Percentiles rank a stretch among this genome's conserved stretches.
Evolutionary conservation across 345 rosid genomes (phyloP).

Genomic region (Eucalyptus leucophloia): DNA sequence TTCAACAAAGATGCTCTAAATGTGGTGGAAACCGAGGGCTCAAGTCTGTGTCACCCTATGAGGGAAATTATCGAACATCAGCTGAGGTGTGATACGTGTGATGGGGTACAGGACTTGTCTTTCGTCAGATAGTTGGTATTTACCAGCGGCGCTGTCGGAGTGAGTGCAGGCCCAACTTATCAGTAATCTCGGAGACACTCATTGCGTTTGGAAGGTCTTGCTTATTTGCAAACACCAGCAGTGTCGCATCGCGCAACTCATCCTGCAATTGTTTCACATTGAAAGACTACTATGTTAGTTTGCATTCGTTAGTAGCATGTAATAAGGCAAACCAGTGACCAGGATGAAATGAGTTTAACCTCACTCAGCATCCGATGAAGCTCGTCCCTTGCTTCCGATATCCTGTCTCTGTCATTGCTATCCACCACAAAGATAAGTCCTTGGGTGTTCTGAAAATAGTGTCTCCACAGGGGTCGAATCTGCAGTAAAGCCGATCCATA

Average conservation of each 20-base stretch:
- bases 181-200: conserved; percentile 49
- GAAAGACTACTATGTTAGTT: neutral
- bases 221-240: conserved; percentile 66
- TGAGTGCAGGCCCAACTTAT: conserved; percentile 53
- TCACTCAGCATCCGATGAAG: conserved; percentile 54
- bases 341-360: conserved; percentile 3
- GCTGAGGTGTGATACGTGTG: neutral
- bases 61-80: neutral
- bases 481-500: neutral
- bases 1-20: neutral
- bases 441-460: conserved; percentile 56
- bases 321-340: neutral
- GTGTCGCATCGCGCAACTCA: conserved; percentile 32
- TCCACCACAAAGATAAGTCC: conserved; percentile 65
- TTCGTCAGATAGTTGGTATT: neutral
- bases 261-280: conserved; percentile 8
- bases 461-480: conserved; percentile 64
- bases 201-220: conserved; percentile 63
- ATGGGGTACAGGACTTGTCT: neutral
- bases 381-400: conserved; percentile 47
- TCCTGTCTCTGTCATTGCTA: conserved; percentile 49
- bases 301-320: neutral
- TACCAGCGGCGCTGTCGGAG: conserved; percentile 60
- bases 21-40: neutral
- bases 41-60: neutral